A percentile compares a stretch with the other conserved stretches of the same genome.
These are phyloP conservation scores for Aureobasidium sp. DNA, from an alignment of 2,329 filamentous ascomycete genomes.

Conservation along the genomic window DNA sequence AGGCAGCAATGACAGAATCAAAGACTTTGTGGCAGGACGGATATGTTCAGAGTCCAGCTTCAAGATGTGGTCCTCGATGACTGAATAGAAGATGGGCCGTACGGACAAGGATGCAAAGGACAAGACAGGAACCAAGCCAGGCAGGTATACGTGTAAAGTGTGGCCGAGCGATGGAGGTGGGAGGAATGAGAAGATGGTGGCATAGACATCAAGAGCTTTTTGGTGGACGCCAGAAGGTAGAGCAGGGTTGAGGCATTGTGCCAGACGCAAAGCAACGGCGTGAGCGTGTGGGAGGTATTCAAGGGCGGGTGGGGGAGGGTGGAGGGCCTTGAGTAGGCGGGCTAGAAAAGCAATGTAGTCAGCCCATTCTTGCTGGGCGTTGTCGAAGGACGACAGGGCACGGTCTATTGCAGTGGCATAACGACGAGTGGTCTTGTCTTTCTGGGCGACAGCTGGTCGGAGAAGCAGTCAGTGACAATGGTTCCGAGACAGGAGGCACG, in stretches of 20 bases:
- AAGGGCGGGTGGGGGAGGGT: constrained; percentile 69
- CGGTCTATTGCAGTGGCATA: constrained; percentile 86
- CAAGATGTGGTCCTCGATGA: constrained; percentile 76
- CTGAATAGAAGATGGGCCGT: constrained; percentile 72
- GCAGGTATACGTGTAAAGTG: constrained; percentile 81
- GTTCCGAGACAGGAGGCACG: not conserved
- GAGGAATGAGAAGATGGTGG: constrained; percentile 78
- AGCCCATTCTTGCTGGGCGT: constrained; percentile 93
- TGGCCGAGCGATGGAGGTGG: constrained; percentile 57
- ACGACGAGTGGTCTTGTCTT: constrained; percentile 65
- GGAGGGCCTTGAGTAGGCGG: constrained; percentile 82
- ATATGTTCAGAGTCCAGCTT: constrained; percentile 62
- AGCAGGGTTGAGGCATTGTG: constrained; percentile 90
- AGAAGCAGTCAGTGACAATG: not conserved
- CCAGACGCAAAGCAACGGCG: constrained; percentile 78
- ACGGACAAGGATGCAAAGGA: constrained; percentile 93
- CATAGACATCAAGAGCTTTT: constrained; percentile 91
- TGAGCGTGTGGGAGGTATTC: constrained; percentile 72
- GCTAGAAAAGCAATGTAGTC: constrained; percentile 98
- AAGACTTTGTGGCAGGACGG: constrained; percentile 80
- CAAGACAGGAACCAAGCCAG: constrained; percentile 79
- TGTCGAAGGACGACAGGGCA: constrained; percentile 83
- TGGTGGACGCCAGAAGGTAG: constrained; percentile 95
- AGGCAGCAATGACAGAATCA: constrained; percentile 81
- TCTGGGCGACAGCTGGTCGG: not conserved